These are phyloP conservation scores for Podaxis sp. DNA, from an alignment of 768 basidiomycete genomes.

Conservation along the genomic window DNA sequence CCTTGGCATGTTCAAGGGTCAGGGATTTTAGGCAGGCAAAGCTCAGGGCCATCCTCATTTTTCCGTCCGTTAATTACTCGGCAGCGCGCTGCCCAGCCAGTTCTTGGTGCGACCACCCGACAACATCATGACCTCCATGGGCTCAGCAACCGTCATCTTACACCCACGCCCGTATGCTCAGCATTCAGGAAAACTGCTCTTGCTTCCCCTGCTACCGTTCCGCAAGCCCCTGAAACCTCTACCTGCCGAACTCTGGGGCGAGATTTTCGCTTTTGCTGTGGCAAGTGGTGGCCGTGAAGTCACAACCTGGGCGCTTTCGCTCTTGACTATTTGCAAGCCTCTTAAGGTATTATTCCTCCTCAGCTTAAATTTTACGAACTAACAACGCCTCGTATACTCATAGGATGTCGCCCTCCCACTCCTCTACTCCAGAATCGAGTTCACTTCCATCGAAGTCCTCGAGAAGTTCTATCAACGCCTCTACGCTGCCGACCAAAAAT, in stretches of 20 bases:
- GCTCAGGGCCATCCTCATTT: not conserved
- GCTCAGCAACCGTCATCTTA: constrained; percentile 45
- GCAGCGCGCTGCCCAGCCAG: not conserved
- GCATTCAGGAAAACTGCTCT: constrained; percentile 55
- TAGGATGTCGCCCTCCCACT: constrained; percentile 70
- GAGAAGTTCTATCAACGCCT: constrained; percentile 61
- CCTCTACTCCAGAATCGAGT: constrained; percentile 55
- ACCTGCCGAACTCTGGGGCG: constrained; percentile 71
- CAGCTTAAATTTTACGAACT: not conserved
- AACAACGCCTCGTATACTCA: not conserved
- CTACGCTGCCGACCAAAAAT: constrained; percentile 64
- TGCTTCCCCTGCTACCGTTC: constrained; percentile 68
- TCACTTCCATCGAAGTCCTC: constrained; percentile 45
- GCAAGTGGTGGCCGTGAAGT: constrained; percentile 21
- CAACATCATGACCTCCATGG: constrained; percentile 30
- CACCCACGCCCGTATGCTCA: constrained; percentile 68
- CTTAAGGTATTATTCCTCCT: constrained; percentile 39
- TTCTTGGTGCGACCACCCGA: not conserved
- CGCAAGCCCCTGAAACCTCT: constrained; percentile 51
- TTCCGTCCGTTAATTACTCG: not conserved
- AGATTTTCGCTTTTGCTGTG: constrained; percentile 49
- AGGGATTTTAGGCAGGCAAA: not conserved
- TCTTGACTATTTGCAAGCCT: constrained; percentile 43
- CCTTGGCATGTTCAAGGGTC: constrained; percentile 5
- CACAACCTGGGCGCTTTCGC: constrained; percentile 30